A percentile compares a stretch with the other conserved stretches of the same genome.
Evolutionary conservation across 202 grass and related monocot species (phyloP).

Genomic region (Carex arenaria): DNA sequence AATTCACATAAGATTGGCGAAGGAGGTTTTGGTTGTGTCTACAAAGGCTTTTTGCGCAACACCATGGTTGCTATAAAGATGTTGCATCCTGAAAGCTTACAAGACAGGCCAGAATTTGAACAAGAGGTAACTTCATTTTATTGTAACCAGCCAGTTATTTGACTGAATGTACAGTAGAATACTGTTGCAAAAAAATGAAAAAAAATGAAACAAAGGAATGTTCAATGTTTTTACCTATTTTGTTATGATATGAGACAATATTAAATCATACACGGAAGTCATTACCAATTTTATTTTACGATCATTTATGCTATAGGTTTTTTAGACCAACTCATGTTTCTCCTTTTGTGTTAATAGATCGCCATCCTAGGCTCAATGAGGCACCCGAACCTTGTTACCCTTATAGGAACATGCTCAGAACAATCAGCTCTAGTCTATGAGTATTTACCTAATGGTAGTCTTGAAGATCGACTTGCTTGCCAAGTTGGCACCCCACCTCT

Average conservation of each 20-base stretch:
- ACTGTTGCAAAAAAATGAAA: no score
- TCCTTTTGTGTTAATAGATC: constrained; percentile 31
- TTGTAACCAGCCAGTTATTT: constrained; percentile 7
- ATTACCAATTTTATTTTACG: not conserved
- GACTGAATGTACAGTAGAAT: no score
- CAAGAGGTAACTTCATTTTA: not conserved
- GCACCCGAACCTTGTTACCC: constrained; percentile 56
- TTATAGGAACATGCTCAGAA: constrained; percentile 46
- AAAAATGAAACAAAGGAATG: no score
- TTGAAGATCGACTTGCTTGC: constrained; percentile 41
- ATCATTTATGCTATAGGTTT: not conserved
- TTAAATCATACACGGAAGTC: not conserved
- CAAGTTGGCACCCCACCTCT: constrained; percentile 28
- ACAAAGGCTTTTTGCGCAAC: no score
- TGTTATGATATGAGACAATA: no score
- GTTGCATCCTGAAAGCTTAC: no score
- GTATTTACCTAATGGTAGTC: constrained; percentile 54
- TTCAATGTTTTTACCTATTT: no score
- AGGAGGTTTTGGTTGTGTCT: not conserved
- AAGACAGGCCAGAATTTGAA: no score
- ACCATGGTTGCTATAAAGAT: no score
- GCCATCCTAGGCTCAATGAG: constrained; percentile 48
- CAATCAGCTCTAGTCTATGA: constrained; percentile 45
- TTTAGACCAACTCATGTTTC: not conserved
- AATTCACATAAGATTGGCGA: constrained; percentile 30